Base-by-base conservation (phyloP, 2,329 filamentous ascomycete species). In the Apiospora marii region DNA sequence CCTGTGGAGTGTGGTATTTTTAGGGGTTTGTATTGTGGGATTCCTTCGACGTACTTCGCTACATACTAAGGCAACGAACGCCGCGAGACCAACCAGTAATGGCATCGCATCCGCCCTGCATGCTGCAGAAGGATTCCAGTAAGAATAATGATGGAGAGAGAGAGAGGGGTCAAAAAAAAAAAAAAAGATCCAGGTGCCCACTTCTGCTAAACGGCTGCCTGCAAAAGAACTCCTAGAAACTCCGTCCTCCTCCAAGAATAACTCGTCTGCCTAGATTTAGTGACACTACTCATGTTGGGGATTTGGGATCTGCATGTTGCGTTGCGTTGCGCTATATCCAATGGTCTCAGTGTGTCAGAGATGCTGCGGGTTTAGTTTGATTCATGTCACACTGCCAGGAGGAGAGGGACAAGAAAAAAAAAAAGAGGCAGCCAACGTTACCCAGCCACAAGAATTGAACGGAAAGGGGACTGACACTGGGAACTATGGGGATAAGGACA, bases 311-410 rank as follows among this genome's bases (percentile, higher is more conserved):
- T 64, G 58, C 58, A 37, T 61, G 58, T 30, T 41, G 53, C 53
- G 53, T 61, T 61, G 58, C 58, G 58, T 30, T 37, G 58, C 58
- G 58, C 58, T 64, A 64, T 64, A 64, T 37, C 58, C 53, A 61
- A 61, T 61, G 53, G 53, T 61, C 53, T 61, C 53, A 61, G 53
- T 37, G 30, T 61, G 53, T 61, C 53, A 61, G 53, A 61, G 53
- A 61, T 41, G 58, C 58, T 64, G 34, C 58, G 58, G 58, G 58
- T 41, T 41, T 41, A n/a, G 58, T 64, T 64, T 64, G 34, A n/a
- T 64, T 37, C 58, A 37, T 58, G 53, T 58, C 51, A 30, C 51
- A 51, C 49, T 51, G 49, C n/a, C 37, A 41, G 7, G 30, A 58
- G 13, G 14, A 58, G 51, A 30, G 0, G 14, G n/a, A 22, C 1